Percentiles rank a stretch among this genome's conserved stretches.
phyloP scores from a whole-genome alignment of 768 basidiomycete species.

The Tubosaeta brunneosetosa region DNA sequence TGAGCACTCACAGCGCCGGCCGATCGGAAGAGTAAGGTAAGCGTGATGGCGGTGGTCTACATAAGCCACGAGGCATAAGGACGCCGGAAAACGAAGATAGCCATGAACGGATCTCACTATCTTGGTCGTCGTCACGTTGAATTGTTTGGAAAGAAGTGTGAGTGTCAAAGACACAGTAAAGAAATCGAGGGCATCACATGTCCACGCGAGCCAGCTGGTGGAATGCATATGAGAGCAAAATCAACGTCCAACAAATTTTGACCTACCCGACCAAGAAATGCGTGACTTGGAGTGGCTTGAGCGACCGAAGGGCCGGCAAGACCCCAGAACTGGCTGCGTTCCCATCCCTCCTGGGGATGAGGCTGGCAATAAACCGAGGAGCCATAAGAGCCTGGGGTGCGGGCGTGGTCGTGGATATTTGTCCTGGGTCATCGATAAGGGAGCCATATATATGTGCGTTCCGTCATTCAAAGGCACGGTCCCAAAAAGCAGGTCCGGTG shows the following conservation, averaged over 20 bases:
- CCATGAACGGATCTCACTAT: slow-evolving; percentile 35
- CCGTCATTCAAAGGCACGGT: slow-evolving; percentile 5
- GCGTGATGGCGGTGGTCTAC: slow-evolving; percentile 77
- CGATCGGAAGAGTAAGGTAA: slow-evolving; percentile 89
- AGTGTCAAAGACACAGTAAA: slow-evolving; percentile 70
- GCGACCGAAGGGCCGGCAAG: slow-evolving; percentile 36
- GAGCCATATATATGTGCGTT: slow-evolving; percentile 6
- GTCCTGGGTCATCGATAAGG: not conserved
- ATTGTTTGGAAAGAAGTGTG: slow-evolving; percentile 42
- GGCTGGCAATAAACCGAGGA: slow-evolving; percentile 40
- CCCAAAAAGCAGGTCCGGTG: slow-evolving; percentile 9
- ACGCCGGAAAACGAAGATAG: not conserved
- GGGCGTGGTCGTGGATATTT: not conserved
- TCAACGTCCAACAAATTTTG: not conserved
- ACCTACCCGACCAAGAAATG: slow-evolving; percentile 56
- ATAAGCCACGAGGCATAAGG: not conserved
- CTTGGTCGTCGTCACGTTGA: slow-evolving; percentile 35
- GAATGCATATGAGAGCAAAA: not conserved
- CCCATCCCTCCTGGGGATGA: slow-evolving; percentile 47
- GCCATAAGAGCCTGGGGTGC: slow-evolving; percentile 6
- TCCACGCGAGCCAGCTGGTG: slow-evolving; percentile 78
- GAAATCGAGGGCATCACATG: slow-evolving; percentile 82
- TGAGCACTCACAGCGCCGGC: slow-evolving; percentile 52
- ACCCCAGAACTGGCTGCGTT: slow-evolving; percentile 31
- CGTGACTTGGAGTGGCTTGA: slow-evolving; percentile 53